Conservation (phyloP, 2,329 filamentous ascomycete genomes). For the Botrytis byssoidea region DNA sequence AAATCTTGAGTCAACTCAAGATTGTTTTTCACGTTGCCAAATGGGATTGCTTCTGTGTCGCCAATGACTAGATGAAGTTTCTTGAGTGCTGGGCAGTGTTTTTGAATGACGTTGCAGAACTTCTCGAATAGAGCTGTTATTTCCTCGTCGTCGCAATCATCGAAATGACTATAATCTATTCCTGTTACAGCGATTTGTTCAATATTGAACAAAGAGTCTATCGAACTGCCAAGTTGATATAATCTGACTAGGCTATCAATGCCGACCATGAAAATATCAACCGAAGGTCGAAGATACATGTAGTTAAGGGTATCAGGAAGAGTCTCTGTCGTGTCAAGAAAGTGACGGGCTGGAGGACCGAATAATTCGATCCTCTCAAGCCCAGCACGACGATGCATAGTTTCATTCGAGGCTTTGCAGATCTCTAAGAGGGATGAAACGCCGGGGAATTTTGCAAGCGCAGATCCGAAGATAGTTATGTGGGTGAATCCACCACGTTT, state of each 20-base stretch:
- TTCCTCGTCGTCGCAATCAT: fast-evolving
- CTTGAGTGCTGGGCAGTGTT: neutral
- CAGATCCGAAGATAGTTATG: neutral
- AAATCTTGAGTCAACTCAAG: neutral
- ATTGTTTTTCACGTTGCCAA: neutral
- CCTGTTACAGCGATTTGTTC: neutral
- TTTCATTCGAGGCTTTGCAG: neutral
- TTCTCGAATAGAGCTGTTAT: neutral
- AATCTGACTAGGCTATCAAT: fast-evolving
- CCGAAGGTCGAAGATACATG: neutral
- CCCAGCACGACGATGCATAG: neutral
- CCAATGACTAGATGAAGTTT: neutral
- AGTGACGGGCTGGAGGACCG: neutral
- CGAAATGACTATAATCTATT: neutral
- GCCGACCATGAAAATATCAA: neutral
- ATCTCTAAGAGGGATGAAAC: neutral
- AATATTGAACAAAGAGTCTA: neutral
- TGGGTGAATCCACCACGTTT: neutral
- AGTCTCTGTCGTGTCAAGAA: neutral
- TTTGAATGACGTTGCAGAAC: neutral
- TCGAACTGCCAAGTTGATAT: neutral
- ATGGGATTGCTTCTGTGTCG: neutral
- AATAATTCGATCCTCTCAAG: neutral
- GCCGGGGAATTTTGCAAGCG: neutral
- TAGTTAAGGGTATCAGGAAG: neutral